Base-by-base conservation (phyloP, 495 filamentous ascomycete species). In the Lepidopterella palustris region DNA sequence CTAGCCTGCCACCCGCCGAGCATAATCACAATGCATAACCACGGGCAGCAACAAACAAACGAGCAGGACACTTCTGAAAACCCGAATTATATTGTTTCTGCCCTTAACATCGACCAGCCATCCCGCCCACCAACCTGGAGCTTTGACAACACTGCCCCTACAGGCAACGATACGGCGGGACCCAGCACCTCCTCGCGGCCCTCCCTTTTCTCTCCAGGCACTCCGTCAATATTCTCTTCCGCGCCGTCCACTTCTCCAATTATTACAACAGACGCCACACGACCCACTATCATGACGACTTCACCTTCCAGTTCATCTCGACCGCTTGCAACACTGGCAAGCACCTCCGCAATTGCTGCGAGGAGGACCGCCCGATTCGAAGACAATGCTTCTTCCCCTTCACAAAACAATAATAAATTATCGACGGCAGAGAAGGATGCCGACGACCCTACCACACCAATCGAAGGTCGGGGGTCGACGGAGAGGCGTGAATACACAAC, bases 341-440 rank as follows among this genome's bases (percentile, higher is more conserved):
- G 59, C 32, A 11, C 40, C 13, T 54, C 51, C 55, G 28, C 59
- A n/a, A 35, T 39, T 26, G 58, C 57, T 60, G 49, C 53, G 32
- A 62, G 50, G 31, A 51, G 53, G 21, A 42, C 59, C 3, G 60
- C 60, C 10, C 32, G 60, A 20, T 40, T 62, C 15, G 61, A 54
- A n/a, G 59, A 40, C 11, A 31, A 40, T 4, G 2, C 31, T 13
- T 27, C 31, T 18, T 21, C 25, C 5, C n/a, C 27, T 15, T 8
- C 27, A 32, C 51, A n/a, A 23, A 40, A 32, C 25, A 21, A 40
- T 21, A 9, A 45, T 23, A 24, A 45, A 55, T 31, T 72, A 20
- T 60, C 66, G 5, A 53, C 60, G 21, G 75, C 72, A 4, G 73
- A 75, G 56, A 77, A 77, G 58, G 74, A 73, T 61, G 68, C 68